Percentiles rank a stretch among this genome's conserved stretches.
Conservation (phyloP, 345 rosid species). For the Syzygium aqueum region DNA sequence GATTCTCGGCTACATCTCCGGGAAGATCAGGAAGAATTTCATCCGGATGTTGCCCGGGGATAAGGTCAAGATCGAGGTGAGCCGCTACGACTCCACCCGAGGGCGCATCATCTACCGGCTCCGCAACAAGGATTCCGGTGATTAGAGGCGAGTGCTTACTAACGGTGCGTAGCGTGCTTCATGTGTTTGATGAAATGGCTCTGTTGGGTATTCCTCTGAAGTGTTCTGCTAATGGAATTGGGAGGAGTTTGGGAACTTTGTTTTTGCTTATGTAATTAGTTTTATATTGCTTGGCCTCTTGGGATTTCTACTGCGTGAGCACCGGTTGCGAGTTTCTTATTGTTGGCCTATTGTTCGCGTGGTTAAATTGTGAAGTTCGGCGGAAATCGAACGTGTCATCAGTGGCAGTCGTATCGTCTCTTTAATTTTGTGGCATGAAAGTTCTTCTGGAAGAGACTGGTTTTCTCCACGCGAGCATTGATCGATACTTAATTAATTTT, state of each 20-base stretch:
- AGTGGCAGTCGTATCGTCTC: background rate
- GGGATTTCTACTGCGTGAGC: background rate
- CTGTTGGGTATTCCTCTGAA: background rate
- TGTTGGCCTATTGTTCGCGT: background rate
- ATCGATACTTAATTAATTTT: background rate
- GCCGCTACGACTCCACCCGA: conserved; percentile 71
- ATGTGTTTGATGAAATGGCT: background rate
- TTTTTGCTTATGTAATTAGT: background rate
- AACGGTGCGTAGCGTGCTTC: background rate
- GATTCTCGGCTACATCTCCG: conserved; percentile 83
- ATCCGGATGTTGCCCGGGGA: conserved; percentile 84
- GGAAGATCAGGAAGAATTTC: conserved; percentile 82
- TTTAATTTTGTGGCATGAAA: background rate
- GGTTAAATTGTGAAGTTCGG: background rate
- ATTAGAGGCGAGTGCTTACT: background rate
- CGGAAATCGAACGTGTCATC: background rate
- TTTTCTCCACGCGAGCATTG: too few relatives aligned
- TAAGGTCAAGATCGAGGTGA: conserved; percentile 75
- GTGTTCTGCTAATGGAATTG: background rate
- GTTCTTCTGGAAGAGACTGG: background rate
- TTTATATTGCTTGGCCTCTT: background rate
- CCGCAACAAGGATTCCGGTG: conserved; percentile 27
- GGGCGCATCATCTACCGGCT: conserved; percentile 70
- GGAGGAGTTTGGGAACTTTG: background rate
- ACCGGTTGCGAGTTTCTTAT: background rate